Percentiles rank a stretch among this genome's conserved stretches.
phyloP scores from a whole-genome alignment of 305 asterid species.

The Fraxinus floribunda region DNA sequence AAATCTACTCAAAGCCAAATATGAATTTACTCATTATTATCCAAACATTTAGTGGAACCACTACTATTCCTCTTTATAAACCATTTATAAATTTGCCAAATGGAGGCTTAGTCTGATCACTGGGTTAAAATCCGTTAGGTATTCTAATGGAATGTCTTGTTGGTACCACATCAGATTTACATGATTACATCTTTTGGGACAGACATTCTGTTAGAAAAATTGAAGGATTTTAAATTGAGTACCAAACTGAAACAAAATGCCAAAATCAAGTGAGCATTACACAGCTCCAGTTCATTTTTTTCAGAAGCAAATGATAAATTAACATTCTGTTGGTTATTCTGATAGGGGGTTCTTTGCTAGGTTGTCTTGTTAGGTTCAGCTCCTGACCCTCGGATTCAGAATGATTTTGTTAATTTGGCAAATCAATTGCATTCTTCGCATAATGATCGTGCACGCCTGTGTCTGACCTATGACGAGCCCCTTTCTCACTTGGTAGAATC shows the following conservation, averaged over 20 bases:
- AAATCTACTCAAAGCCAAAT: neutral
- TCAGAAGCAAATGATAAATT: slow-evolving; percentile 5
- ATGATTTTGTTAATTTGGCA: slow-evolving; percentile 83
- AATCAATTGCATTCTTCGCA: slow-evolving; percentile 77
- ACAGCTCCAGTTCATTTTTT: neutral
- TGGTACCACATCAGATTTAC: neutral
- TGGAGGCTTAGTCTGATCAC: neutral
- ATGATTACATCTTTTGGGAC: neutral
- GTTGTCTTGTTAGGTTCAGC: slow-evolving; percentile 96
- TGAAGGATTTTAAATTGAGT: neutral
- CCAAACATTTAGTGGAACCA: neutral
- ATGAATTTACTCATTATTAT: neutral
- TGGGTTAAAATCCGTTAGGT: neutral
- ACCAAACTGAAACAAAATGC: slow-evolving; percentile 5
- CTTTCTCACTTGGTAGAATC: slow-evolving; percentile 91
- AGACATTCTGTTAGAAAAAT: neutral
- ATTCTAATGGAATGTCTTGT: neutral
- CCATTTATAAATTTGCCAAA: neutral
- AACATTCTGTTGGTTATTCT: slow-evolving; percentile 21
- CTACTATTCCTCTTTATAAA: neutral
- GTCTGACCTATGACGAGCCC: slow-evolving; percentile 95
- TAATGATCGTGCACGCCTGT: slow-evolving; percentile 77
- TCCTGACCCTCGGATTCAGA: slow-evolving; percentile 94
- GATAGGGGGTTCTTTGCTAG: slow-evolving; percentile 41
- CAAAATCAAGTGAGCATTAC: neutral